phyloP scores from a whole-genome alignment of 441 rosid species.

The Populus hybrid region DNA sequence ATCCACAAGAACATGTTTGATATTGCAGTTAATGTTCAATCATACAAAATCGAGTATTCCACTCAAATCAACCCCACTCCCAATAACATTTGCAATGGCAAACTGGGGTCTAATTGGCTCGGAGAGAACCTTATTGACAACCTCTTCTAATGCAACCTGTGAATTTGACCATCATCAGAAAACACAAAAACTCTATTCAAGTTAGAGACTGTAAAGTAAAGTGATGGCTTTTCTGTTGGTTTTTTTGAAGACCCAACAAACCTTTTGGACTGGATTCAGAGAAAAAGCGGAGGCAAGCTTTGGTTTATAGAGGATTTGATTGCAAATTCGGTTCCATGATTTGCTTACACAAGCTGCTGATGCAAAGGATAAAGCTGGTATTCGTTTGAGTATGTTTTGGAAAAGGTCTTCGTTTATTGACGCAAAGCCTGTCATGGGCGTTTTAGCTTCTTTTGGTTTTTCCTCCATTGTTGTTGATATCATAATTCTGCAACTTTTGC shows the following conservation, averaged over 20 bases:
- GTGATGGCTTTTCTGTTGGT: not conserved
- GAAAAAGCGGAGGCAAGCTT: constrained; percentile 65
- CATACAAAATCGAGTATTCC: constrained; percentile 38
- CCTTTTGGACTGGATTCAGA: constrained; percentile 13
- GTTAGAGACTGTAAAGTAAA: not conserved
- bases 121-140: constrained; percentile 57
- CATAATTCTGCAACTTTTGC: too few species aligned
- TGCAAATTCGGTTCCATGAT: constrained; percentile 48
- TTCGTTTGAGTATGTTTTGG: constrained; percentile 15
- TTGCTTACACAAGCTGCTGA: constrained; percentile 62
- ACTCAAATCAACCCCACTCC: constrained; percentile 25
- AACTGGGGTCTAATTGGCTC: constrained; percentile 81
- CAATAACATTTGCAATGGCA: constrained; percentile 58
- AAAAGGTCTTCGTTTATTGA: constrained; percentile 19
- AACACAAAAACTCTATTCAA: not conserved
- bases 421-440: not conserved
- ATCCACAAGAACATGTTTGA: not conserved
- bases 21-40: not conserved
- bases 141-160: constrained; percentile 58
- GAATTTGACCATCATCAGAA: not conserved
- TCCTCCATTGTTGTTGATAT: too few species aligned
- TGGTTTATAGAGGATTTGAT: constrained; percentile 49
- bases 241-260: not conserved
- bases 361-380: constrained; percentile 38
- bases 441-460: not conserved